Evolutionary conservation across 2,329 filamentous ascomycete genomes (phyloP).

Genomic region (Beauveria varroae): DNA sequence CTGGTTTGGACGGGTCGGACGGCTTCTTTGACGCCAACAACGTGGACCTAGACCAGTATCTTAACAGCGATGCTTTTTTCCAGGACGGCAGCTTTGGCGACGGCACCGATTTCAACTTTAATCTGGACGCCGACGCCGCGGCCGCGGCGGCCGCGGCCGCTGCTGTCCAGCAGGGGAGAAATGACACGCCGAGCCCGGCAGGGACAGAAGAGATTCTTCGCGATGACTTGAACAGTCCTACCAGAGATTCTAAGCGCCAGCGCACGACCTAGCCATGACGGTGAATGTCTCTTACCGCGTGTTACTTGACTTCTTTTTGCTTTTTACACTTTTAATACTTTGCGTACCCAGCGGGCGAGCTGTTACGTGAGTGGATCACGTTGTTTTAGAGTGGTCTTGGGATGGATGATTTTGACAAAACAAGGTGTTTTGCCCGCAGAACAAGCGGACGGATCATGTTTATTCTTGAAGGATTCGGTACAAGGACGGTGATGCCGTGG

Average conservation of each 20-base stretch:
- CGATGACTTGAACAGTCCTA: conserved; percentile 27
- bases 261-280: not conserved
- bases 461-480: not conserved
- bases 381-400: not conserved
- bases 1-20: conserved; percentile 48
- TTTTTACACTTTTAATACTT: not conserved
- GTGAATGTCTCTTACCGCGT: not conserved
- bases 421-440: not conserved
- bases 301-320: not conserved
- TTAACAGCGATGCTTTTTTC: conserved; percentile 34
- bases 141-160: conserved; percentile 15
- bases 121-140: conserved; percentile 31
- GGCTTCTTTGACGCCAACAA: conserved; percentile 29
- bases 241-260: conserved; percentile 8
- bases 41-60: conserved; percentile 46
- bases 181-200: conserved; percentile 37
- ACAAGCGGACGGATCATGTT: not conserved
- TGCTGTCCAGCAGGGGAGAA: conserved; percentile 15
- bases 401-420: not conserved
- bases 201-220: conserved; percentile 44
- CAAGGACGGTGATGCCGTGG: not conserved
- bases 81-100: conserved; percentile 33
- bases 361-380: not conserved
- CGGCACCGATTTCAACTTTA: conserved; percentile 45
- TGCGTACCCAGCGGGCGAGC: not conserved